Evolutionary conservation across 768 basidiomycete genomes (phyloP), one percentile per base, ranked within the genome.

Genomic region (Rhizopogon roseolus): DNA sequence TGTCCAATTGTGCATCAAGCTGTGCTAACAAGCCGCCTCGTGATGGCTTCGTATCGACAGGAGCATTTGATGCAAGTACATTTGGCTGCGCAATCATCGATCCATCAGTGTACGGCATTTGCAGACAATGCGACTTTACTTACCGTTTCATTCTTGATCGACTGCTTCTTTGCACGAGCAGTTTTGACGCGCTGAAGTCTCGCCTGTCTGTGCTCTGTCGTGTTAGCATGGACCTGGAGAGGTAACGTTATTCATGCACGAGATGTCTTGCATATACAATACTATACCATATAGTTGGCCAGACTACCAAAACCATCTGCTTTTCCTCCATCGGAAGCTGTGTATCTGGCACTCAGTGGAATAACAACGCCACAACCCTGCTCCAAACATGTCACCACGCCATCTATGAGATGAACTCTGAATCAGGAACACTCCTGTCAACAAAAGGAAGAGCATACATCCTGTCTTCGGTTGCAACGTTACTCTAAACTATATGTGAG

Each of bases 291-390:
- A 62, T 77, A 82, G 1, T 72, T 64, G n/a, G 68, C 65, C 38
- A 83, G 60, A 8, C 75, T 76, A 19, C 80, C 80, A 50, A 81
- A 57, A 19, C 81, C 79, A 22, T 69, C 68, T 16, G 49, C 50
- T 56, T 62, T 63, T 11, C 80, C 78, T n/a, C 77, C 76, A 62
- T 78, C 77, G 4, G 57, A 52, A 2, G 55, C 55, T 29, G 60
- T 65, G 16, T 59, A 43, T 49, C 71, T 70, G 36, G 57, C 55
- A 5, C 54, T 57, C 36, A 82, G 67, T 4, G 64, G 45, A 27
- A 81, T 70, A 14, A 63, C 50, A 41, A 37, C 46, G 19, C 70
- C 60, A 60, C 81, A 82, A 6, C 72, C 73, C n/a, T 69, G 59
- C 61, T 81, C 78, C n/a, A 77, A 62, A 55, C 81, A 82, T 7